A percentile compares a stretch with the other conserved stretches of the same genome.
Evolutionary conservation across 371 early-diverging fungal genomes (phyloP).

Genomic region (Funneliformis caledonium): DNA sequence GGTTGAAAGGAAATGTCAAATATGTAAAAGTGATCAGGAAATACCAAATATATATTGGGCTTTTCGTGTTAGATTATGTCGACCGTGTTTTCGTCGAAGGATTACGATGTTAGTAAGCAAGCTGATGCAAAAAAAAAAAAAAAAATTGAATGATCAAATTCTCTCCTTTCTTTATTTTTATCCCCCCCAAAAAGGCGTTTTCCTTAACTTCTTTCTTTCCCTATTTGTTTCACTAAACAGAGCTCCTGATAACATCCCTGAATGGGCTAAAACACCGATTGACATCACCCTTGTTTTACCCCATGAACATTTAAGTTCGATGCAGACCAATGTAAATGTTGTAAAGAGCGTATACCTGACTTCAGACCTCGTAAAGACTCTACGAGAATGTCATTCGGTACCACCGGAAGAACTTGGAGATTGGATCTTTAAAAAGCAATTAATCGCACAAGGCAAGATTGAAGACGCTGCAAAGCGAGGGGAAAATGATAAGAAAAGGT

Average conservation of each 20-base stretch:
- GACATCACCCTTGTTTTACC: background rate
- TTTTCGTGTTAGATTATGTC: slow-evolving; percentile 29
- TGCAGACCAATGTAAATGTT: background rate
- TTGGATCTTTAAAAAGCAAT: background rate
- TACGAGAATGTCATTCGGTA: background rate
- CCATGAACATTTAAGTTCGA: background rate
- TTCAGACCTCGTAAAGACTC: background rate
- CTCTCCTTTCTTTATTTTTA: too few relatives aligned
- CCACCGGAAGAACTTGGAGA: background rate
- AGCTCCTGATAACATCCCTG: background rate
- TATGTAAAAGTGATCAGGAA: slow-evolving; percentile 12
- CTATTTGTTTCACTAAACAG: background rate
- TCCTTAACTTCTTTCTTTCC: background rate
- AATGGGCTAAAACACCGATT: background rate
- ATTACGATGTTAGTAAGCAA: background rate
- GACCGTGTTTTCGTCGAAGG: slow-evolving; percentile 3
- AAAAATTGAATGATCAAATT: too few relatives aligned
- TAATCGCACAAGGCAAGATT: background rate
- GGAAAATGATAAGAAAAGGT: background rate
- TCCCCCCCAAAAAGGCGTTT: too few relatives aligned
- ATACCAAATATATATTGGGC: slow-evolving; percentile 30
- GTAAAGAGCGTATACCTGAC: background rate
- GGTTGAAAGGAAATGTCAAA: slow-evolving; percentile 21
- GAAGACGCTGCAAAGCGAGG: background rate
- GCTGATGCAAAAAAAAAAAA: background rate